Evolutionary conservation across 2,329 filamentous ascomycete species (phyloP).

Genomic region (Paramyrothecium roridum): DNA sequence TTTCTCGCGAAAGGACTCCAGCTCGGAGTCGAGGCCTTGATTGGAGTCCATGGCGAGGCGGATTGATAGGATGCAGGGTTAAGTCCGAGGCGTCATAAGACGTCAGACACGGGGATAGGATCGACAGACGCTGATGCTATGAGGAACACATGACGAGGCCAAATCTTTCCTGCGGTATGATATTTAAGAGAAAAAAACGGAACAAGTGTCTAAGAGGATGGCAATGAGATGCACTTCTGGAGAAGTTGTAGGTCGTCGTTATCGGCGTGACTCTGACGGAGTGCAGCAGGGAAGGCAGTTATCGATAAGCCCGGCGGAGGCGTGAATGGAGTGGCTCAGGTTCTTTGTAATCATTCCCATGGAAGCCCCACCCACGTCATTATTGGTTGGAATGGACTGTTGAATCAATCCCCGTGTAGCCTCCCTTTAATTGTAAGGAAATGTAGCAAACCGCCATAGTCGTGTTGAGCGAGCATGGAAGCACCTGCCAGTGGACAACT

Average conservation of each 20-base stretch:
- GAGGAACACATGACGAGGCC: not conserved
- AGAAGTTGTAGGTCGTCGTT: not conserved
- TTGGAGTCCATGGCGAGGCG: slow-evolving; percentile 9
- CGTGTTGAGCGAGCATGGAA: too few species aligned
- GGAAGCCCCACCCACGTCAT: too few species aligned
- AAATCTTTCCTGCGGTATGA: not conserved
- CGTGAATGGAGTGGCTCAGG: too few species aligned
- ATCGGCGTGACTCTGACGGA: not conserved
- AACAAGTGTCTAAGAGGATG: not conserved
- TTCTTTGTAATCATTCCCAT: too few species aligned
- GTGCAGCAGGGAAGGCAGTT: not conserved
- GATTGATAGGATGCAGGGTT: not conserved
- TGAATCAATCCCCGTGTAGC: too few species aligned
- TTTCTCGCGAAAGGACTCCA: slow-evolving; percentile 80
- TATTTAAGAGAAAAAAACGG: not conserved
- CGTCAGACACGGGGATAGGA: not conserved
- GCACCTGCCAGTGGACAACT: too few species aligned
- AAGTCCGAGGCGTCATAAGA: slow-evolving; percentile 1
- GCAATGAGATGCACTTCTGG: not conserved
- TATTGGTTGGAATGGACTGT: too few species aligned
- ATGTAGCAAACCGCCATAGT: too few species aligned
- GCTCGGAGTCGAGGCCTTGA: slow-evolving; percentile 56
- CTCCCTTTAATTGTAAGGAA: too few species aligned
- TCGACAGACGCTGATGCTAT: not conserved
- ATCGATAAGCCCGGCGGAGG: not conserved